phyloP scores from a whole-genome alignment of 768 basidiomycete species.

The Macrolepiota fuliginosa region DNA sequence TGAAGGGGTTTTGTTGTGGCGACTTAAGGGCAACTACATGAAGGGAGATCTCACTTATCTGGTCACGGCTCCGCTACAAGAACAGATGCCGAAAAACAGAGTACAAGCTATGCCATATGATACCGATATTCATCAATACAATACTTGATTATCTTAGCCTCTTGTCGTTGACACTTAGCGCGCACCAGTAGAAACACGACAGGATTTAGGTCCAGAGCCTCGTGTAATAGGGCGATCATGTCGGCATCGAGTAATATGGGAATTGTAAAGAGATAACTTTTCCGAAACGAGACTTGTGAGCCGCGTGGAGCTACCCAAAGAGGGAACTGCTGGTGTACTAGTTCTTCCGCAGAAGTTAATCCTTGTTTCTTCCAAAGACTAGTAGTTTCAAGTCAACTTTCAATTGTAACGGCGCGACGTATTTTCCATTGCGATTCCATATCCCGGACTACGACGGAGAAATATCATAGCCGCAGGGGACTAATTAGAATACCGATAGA shows the following conservation, averaged over 20 bases:
- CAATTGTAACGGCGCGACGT: too few species aligned
- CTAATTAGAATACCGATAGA: too few species aligned
- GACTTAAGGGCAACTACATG: neutral
- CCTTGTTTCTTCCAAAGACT: neutral
- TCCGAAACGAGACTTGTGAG: neutral
- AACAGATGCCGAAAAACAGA: neutral
- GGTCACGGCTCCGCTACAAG: neutral
- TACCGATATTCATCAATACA: neutral
- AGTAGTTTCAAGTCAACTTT: neutral
- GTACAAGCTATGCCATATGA: neutral
- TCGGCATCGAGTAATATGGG: conserved; percentile 1
- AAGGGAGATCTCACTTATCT: neutral
- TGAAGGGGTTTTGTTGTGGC: neutral
- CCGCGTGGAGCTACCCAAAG: neutral
- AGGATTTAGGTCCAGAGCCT: neutral
- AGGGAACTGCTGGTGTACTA: neutral
- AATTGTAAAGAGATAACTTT: neutral
- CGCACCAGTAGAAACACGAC: too few species aligned
- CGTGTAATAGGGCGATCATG: neutral
- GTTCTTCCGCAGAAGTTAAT: neutral
- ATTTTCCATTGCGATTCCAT: too few species aligned
- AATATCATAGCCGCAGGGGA: too few species aligned
- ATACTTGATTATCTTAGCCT: neutral
- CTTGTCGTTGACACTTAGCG: neutral
- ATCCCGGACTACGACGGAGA: too few species aligned